phyloP scores from a whole-genome alignment of 2,329 filamentous ascomycete species.

The Zymoseptoria brevis region DNA sequence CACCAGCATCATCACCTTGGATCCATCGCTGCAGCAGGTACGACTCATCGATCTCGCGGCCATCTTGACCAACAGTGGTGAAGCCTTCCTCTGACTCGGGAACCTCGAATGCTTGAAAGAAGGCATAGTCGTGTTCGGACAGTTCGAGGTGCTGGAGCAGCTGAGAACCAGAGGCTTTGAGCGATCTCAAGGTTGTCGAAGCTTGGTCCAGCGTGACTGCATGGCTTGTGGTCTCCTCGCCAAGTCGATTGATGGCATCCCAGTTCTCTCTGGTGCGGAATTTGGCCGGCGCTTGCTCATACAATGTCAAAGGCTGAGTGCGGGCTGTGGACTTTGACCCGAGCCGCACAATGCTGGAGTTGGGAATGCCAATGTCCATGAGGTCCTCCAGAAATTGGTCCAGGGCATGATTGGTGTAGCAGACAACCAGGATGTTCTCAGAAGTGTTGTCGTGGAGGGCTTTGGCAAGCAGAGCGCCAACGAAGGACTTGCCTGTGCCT shows the following conservation, averaged over 20 bases:
- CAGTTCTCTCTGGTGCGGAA: constrained; percentile 27
- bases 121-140: constrained; percentile 41
- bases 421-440: constrained; percentile 51
- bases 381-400: constrained; percentile 56
- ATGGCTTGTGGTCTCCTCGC: constrained; percentile 4
- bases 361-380: constrained; percentile 41
- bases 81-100: constrained; percentile 43
- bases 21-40: constrained; percentile 53
- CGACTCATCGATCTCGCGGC: constrained; percentile 36
- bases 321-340: constrained; percentile 46
- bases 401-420: constrained; percentile 47
- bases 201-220: not conserved
- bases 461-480: constrained; percentile 57
- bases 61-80: constrained; percentile 38
- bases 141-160: constrained; percentile 47
- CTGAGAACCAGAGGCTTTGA: not conserved
- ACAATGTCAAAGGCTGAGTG: constrained; percentile 41
- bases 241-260: constrained; percentile 12
- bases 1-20: constrained; percentile 39
- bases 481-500: constrained; percentile 67
- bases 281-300: constrained; percentile 36
- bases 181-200: not conserved
- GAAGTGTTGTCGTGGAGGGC: constrained; percentile 43
- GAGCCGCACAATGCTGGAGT: constrained; percentile 49
- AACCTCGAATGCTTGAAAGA: constrained; percentile 50